Evolutionary conservation across 2,329 filamentous ascomycete genomes (phyloP).

Genomic region (Clarireedia sp.): DNA sequence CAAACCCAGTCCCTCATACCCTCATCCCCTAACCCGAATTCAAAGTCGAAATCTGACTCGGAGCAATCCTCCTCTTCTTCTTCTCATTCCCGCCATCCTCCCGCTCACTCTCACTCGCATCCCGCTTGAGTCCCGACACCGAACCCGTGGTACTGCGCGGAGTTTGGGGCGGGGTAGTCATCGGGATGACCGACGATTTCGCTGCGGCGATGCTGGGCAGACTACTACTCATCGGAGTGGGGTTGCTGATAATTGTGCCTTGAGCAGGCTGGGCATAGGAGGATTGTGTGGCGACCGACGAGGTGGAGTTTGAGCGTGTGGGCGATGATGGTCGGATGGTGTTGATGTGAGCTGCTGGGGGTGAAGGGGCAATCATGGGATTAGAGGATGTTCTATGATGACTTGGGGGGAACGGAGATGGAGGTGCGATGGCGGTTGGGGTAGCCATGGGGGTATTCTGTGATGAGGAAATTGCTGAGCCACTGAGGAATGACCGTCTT

Average conservation of each 20-base stretch:
- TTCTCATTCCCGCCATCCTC: slow-evolving; percentile 43
- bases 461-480: slow-evolving; percentile 40
- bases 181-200: slow-evolving; percentile 45
- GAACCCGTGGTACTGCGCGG: slow-evolving; percentile 56
- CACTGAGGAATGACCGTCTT: slow-evolving; percentile 34
- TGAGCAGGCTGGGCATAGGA: slow-evolving; percentile 35
- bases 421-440: slow-evolving; percentile 50
- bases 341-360: slow-evolving; percentile 49
- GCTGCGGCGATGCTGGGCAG: slow-evolving; percentile 53
- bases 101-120: slow-evolving; percentile 41
- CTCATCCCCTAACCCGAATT: not conserved
- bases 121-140: slow-evolving; percentile 45
- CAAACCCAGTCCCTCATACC: not conserved
- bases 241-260: slow-evolving; percentile 58
- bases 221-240: slow-evolving; percentile 68
- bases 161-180: slow-evolving; percentile 87
- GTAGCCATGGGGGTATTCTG: slow-evolving; percentile 66
- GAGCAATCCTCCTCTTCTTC: slow-evolving; percentile 64
- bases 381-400: slow-evolving; percentile 48
- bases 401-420: slow-evolving; percentile 50
- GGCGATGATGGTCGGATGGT: slow-evolving; percentile 62
- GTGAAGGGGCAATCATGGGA: slow-evolving; percentile 50
- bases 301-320: slow-evolving; percentile 76
- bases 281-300: slow-evolving; percentile 64
- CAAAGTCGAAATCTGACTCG: slow-evolving; percentile 37